phyloP scores from a whole-genome alignment of 306 rosid species.

The Casuarina cunninghamiana region DNA sequence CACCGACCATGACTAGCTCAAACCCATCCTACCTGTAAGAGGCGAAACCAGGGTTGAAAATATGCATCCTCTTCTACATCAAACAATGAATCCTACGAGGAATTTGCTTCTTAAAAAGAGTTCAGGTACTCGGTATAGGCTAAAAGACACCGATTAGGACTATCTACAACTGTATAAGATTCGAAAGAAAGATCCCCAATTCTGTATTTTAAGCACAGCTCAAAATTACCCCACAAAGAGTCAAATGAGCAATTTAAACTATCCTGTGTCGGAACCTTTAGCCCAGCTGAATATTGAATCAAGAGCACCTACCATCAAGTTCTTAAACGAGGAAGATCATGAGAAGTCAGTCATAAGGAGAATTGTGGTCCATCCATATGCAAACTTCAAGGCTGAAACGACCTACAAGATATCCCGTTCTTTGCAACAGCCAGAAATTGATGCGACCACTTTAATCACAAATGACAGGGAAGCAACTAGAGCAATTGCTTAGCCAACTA shows the following conservation, averaged over 20 bases:
- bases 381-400: background rate
- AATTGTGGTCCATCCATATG: background rate
- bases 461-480: background rate
- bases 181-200: background rate
- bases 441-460: background rate
- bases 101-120: background rate
- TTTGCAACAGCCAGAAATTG: background rate
- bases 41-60: too few relatives aligned
- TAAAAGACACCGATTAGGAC: too few relatives aligned
- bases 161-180: background rate
- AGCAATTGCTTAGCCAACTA: too few relatives aligned
- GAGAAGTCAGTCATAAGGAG: background rate
- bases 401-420: background rate
- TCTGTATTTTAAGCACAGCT: background rate
- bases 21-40: too few relatives aligned
- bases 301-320: conserved; percentile 1
- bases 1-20: too few relatives aligned
- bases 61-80: background rate
- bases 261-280: background rate
- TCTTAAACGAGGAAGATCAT: background rate
- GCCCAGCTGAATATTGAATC: background rate
- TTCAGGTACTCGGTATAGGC: background rate
- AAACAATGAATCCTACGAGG: background rate
- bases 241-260: background rate
- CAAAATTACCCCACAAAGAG: background rate